phyloP scores from a whole-genome alignment of 306 rosid species.

The Corylus americana region DNA sequence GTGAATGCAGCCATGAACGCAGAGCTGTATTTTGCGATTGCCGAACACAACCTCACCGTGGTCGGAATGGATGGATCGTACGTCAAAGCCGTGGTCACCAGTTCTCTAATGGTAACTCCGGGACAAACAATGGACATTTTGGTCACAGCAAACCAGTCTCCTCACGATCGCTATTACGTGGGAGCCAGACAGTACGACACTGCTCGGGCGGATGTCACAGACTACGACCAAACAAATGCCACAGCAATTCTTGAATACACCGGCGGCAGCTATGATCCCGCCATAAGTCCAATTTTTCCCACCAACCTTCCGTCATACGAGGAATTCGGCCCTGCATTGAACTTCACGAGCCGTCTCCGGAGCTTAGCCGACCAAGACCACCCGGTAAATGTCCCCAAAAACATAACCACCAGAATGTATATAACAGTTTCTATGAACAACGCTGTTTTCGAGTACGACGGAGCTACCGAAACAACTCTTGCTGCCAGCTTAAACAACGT shows the following conservation, averaged over 20 bases:
- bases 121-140: constrained; percentile 45
- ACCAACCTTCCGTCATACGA: constrained; percentile 1
- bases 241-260: constrained; percentile 24
- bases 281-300: constrained; percentile 3
- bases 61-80: constrained; percentile 33
- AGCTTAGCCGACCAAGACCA: constrained; percentile 24
- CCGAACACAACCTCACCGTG: constrained; percentile 29
- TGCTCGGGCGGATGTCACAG: not conserved
- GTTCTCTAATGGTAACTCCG: constrained; percentile 32
- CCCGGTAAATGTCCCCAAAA: constrained; percentile 26
- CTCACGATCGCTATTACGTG: constrained; percentile 18
- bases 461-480: not conserved
- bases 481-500: constrained; percentile 32
- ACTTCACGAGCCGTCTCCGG: constrained; percentile 6
- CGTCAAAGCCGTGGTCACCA: constrained; percentile 25
- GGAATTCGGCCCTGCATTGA: constrained; percentile 10
- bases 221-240: constrained; percentile 11
- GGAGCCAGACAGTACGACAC: constrained; percentile 13
- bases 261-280: constrained; percentile 11
- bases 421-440: constrained; percentile 17
- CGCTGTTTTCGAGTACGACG: not conserved
- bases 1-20: constrained; percentile 36
- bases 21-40: constrained; percentile 31
- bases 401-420: constrained; percentile 6
- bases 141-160: constrained; percentile 20